Conservation (phyloP, 345 rosid species). For the Theobroma cacao region DNA sequence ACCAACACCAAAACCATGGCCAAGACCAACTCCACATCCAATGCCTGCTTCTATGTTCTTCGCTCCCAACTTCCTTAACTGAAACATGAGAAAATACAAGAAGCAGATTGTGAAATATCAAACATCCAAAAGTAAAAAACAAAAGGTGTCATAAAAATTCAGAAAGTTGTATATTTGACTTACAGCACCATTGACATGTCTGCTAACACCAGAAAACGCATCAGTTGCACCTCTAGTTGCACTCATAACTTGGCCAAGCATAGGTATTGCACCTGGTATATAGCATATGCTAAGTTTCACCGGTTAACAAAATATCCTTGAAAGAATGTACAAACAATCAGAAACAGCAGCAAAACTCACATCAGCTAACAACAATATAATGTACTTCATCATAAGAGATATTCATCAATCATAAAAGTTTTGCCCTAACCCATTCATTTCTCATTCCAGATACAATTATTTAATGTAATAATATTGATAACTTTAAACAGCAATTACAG, state of each 20-base stretch:
- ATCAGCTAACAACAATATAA: conserved; percentile 2
- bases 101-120: neutral
- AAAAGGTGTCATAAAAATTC: neutral
- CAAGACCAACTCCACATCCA: conserved; percentile 83
- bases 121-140: neutral
- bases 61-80: conserved; percentile 64
- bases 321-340: neutral
- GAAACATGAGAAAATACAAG: conserved; percentile 13
- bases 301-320: neutral
- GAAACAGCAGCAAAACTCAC: neutral
- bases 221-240: conserved; percentile 94
- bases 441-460: neutral
- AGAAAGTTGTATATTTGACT: conserved; percentile 24
- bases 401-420: neutral
- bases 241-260: conserved; percentile 77
- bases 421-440: neutral
- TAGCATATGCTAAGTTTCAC: neutral
- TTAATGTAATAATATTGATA: neutral
- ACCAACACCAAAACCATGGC: conserved; percentile 80
- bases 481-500: neutral
- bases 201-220: conserved; percentile 78
- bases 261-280: conserved; percentile 68
- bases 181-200: conserved; percentile 72
- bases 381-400: neutral
- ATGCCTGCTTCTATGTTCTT: conserved; percentile 58